Base-by-base conservation (phyloP, 805 yeast species). In the Teunomyces cretensis region DNA sequence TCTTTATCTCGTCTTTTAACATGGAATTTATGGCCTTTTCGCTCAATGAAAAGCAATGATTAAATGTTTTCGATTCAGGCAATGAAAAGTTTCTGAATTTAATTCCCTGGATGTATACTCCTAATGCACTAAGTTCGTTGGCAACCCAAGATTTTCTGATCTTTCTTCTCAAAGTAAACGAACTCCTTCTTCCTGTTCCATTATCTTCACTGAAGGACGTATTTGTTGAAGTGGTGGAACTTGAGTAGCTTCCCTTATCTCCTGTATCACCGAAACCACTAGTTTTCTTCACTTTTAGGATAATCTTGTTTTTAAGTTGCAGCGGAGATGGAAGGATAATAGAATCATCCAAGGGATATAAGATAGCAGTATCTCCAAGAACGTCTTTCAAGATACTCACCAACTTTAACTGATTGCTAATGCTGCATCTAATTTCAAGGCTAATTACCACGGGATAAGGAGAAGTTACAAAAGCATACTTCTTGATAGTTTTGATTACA, bases 371-470 rank as follows among this genome's bases (percentile, higher is more conserved):
- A 19, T 79, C 84, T 1, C 85, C 90, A 22, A 94, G 72, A 0
- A 75, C 66, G 1, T 79, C 78, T 43, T 71, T 69, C 43, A 95
- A 60, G 1, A 78, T 70, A 0, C 68, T 65, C 1, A 73, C 80
- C 45, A 85, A 80, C 28, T 72, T 72, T n/a, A 63, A 43, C 62
- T 94, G 99, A 50, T 83, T 84, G 19, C 76, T 80, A 1, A 68
- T 55, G 14, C 78, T 79, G 65, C 99, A 94, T 55, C 86, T 85
- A 0, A 89, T 76, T 58, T 94, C 99, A 19, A 94, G 73, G 2
- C 97, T 90, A 12, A 94, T 55, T 7, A 94, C 84, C 32, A 94
- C 70, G 0, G 99, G 99, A 45, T 76, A 84, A 1, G 94, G 91
- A 0, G 97, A 79, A 0, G 90, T 73, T n/a, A 88, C 81, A 60